Conservation (phyloP, 257 asterid genomes). For the Solanum gracilifrons region DNA sequence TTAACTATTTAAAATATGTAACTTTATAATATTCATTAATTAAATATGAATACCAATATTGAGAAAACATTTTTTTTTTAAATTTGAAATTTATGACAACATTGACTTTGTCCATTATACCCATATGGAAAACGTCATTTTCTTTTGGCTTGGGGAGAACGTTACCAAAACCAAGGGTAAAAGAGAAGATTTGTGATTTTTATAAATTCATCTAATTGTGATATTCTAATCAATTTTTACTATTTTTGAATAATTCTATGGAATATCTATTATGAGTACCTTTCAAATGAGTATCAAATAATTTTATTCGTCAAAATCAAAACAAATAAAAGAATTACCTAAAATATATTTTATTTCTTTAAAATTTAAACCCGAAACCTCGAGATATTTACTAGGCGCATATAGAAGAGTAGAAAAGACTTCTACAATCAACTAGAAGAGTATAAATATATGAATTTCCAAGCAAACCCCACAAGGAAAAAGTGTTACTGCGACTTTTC, state of each 20-base stretch:
- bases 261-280: no score
- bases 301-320: fast-evolving
- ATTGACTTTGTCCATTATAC: neutral
- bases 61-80: neutral
- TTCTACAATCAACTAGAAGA: neutral
- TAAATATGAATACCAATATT: neutral
- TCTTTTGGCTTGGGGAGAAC: neutral
- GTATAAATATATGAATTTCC: neutral
- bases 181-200: neutral
- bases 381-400: neutral
- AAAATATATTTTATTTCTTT: no score
- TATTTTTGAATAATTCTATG: no score
- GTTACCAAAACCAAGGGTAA: neutral
- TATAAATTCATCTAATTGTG: neutral
- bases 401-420: neutral
- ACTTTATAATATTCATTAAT: neutral
- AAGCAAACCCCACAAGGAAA: neutral
- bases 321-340: no score
- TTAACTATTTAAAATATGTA: neutral
- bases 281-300: neutral
- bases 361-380: no score
- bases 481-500: neutral
- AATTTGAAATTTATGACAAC: neutral
- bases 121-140: neutral
- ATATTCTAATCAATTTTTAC: neutral